phyloP scores from a whole-genome alignment of 2,329 filamentous ascomycete species.

The Rugonectria rugulosa region DNA sequence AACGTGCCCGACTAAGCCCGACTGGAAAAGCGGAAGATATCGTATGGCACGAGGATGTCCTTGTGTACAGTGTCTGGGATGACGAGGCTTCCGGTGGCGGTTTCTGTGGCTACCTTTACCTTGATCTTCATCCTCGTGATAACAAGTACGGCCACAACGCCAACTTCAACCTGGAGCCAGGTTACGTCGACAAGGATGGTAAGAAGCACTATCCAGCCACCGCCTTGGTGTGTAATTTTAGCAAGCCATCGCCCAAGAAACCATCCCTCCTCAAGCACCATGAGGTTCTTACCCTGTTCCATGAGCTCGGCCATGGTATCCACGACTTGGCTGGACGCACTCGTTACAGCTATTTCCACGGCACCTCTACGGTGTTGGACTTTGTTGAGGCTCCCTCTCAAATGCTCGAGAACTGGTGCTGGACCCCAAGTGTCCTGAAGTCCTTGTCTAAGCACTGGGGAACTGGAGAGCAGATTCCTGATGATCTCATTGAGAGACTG shows the following conservation, averaged over 20 bases:
- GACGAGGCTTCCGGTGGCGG: conserved; percentile 73
- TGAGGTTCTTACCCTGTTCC: conserved; percentile 84
- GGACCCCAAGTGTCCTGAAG: conserved; percentile 70
- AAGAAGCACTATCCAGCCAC: conserved; percentile 79
- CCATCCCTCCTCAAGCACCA: conserved; percentile 83
- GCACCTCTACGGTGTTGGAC: conserved; percentile 70
- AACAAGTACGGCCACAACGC: conserved; percentile 88
- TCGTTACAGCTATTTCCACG: conserved; percentile 71
- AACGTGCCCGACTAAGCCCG: conserved; percentile 69
- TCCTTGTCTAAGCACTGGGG: conserved; percentile 77
- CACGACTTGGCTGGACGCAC: conserved; percentile 72
- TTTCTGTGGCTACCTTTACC: conserved; percentile 84
- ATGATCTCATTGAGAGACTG: conserved; percentile 76
- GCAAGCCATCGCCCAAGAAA: conserved; percentile 78
- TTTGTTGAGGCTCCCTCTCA: conserved; percentile 77
- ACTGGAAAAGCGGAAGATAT: conserved; percentile 76
- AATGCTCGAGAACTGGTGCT: conserved; percentile 81
- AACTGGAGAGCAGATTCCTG: conserved; percentile 73
- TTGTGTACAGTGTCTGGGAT: conserved; percentile 84
- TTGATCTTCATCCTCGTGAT: conserved; percentile 80
- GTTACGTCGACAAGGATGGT: conserved; percentile 71
- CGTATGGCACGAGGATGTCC: conserved; percentile 84
- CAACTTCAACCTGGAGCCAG: conserved; percentile 83
- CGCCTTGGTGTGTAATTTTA: conserved; percentile 85
- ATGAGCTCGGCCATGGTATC: conserved; percentile 76